Evolutionary conservation across 2,329 filamentous ascomycete species (phyloP), one percentile per base, ranked within the genome.

Genomic region (Colletotrichum tamarilloi): DNA sequence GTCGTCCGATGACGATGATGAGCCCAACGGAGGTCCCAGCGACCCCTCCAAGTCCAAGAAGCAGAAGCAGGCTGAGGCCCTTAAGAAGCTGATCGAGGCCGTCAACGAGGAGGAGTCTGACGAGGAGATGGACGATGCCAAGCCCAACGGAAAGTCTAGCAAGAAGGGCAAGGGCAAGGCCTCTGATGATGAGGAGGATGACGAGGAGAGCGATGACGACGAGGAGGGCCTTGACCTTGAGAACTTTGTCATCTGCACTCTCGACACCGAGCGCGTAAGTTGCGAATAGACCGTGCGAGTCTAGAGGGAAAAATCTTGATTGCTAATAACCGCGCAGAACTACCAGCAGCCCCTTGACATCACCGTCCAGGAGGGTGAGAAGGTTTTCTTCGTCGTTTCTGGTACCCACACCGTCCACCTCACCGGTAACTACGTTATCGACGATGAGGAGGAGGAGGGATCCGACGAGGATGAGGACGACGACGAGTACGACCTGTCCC

Each of bases 271-370:
- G 84, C 94, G 93, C 87, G 97, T 98, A 92, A 83, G 89, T 68
- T 71, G 52, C 60, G 38, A 55, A 28, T 56, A 52, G 24, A 12
- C 42, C 16, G 3, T 12, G 22, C 14, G 26, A 46, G 38, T 24
- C 24, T 46, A 24, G 46, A 30, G 14, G 28, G 35, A 14, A 16
- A 35, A 24, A 35, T 64, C 32, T 35, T 12, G 32, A 28, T 8
- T 26, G 62, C 71, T 73, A 62, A 69, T 59, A 24, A 14, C 46
- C 11, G 30, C 67, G 59, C 79, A 98, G 97, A 91, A 94, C 87
- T 98, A 93, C 89, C 97, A 99, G 86, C 97, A 99, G 85, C 87
- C 97, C 60, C 91, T 99, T 73, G 95, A 99, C 84, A 94, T 99
- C 84, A 97, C 94, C 76, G 91, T 99, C 81, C 92, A 91, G 79